Base-by-base conservation (phyloP, 176 grass and related monocot species). In the Areca catechu region DNA sequence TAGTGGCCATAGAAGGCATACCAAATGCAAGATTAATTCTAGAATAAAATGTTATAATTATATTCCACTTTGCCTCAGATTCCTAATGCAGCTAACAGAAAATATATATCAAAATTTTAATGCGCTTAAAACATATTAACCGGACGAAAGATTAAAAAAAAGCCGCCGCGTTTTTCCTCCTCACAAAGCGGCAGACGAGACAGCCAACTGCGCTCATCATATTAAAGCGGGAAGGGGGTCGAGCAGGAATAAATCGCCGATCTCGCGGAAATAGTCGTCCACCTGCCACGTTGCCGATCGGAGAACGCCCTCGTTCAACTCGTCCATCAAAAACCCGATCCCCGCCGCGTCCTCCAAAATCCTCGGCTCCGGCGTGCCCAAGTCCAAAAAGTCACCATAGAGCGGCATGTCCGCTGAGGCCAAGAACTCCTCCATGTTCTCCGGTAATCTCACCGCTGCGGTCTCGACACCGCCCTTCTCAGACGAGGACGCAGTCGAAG, bases 171-270 rank as follows among this genome's bases (percentile, higher is more conserved):
- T 43, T 12, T 43, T 12, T 2, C 30, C 7, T 2, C 7, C 34
- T 9, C 34, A 24, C 3, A 1, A 24, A 24, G 23, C 23, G 23
- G 23, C 3, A 24, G 23, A 3, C 23, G 3, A 24, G 23, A 24
- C 30, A n/a, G 30, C 9, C 6, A 7, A 12, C 30, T 0, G 30
- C 7, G 1, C 30, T 2, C 1, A 27, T 27, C 27, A 43, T 9
- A 27, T 34, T 53, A 79, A 56, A 30, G 27, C 62, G 24, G 77
- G 77, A 2, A 73, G 24, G 16, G 76, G 69, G 48, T 79, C 76
- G n/a, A 73, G 57, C 0, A 62, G 77, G 53, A 73, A 73, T n/a
- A 79, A 50, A 49, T 79, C 77, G 49, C 53, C 60, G 23, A 79
- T 79, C 54, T 73, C 77, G 3, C 49, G 69, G 28, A 79, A 79